These are phyloP conservation scores for Nannochloropsis salina DNA, from an alignment of 108 stramenopile species.

Conservation along the genomic window DNA sequence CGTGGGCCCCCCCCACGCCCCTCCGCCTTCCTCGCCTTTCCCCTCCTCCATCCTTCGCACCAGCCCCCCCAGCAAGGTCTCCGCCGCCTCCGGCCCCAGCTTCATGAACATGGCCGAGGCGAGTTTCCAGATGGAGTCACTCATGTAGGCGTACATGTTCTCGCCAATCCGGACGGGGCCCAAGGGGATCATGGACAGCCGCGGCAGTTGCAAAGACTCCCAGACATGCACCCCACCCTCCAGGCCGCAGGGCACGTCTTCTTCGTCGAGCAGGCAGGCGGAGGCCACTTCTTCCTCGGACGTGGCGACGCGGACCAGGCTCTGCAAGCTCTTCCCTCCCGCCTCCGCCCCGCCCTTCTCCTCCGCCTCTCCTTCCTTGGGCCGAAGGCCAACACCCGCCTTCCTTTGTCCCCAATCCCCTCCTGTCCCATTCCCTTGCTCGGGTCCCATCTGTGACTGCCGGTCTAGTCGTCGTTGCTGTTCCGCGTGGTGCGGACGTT, in stretches of 20 bases:
- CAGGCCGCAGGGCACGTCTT: background rate
- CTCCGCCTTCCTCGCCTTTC: background rate
- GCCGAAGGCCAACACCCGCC: background rate
- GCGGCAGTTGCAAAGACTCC: background rate
- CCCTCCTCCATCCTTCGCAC: background rate
- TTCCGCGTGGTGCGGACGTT: no score
- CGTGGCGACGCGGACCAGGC: background rate
- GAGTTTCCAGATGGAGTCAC: background rate
- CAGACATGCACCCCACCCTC: background rate
- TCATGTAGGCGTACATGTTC: background rate
- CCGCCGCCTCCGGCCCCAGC: slow-evolving; percentile 2
- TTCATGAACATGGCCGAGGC: background rate
- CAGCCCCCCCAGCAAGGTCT: background rate
- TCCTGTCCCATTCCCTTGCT: background rate
- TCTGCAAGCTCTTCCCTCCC: background rate
- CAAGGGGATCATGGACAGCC: background rate
- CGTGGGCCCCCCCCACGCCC: background rate
- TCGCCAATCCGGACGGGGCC: background rate
- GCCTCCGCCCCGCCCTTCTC: background rate
- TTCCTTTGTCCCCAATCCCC: background rate
- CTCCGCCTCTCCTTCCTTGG: background rate
- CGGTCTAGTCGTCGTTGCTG: no score
- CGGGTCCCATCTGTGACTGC: no score
- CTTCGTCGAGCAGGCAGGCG: background rate
- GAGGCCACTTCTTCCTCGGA: background rate